phyloP scores from a whole-genome alignment of 306 rosid genomes.

The Notholithocarpus densiflorus region DNA sequence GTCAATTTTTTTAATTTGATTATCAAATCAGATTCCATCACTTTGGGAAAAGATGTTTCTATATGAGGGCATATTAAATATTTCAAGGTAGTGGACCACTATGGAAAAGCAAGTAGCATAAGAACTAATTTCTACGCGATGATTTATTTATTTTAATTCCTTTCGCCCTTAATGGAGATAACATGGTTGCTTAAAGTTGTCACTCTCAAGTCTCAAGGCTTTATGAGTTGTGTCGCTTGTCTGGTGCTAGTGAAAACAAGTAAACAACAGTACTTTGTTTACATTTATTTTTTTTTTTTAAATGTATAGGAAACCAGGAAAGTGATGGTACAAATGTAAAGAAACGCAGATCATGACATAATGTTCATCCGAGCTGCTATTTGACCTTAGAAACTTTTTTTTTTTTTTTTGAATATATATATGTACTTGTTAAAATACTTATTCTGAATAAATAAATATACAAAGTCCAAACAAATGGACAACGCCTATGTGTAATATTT shows the following conservation, averaged over 20 bases:
- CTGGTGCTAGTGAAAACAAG: background rate
- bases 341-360: background rate
- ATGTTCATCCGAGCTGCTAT: background rate
- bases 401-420: no score
- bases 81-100: slow-evolving; percentile 33
- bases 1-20: background rate
- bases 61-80: background rate
- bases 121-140: background rate
- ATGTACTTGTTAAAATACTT: no score
- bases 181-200: background rate
- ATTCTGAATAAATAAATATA: no score
- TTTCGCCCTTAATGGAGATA: background rate
- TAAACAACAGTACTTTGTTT: no score
- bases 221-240: background rate
- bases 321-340: background rate
- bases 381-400: no score
- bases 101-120: slow-evolving; percentile 17
- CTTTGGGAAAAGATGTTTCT: background rate
- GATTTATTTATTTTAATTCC: background rate
- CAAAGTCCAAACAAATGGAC: no score
- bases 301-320: background rate
- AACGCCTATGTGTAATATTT: no score
- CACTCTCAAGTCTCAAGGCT: background rate
- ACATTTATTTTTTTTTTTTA: background rate
- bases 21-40: background rate